phyloP scores from a whole-genome alignment of 352 stramenopile species.

The Globisporangium abappressorium region DNA sequence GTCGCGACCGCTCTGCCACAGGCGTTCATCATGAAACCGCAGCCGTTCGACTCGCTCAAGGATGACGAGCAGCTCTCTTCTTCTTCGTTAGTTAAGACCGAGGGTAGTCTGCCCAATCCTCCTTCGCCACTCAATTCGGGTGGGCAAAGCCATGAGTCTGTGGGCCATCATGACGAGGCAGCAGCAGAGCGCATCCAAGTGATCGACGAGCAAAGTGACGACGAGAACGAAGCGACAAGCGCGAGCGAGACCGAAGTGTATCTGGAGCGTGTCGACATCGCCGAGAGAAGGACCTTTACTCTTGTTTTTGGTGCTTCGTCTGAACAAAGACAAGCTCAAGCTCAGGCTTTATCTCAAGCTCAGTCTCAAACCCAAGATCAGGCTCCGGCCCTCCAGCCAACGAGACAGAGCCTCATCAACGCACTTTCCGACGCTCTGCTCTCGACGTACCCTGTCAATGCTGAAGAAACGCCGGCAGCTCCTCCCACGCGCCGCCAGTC shows the following conservation, averaged over 20 bases:
- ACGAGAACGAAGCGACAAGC: conserved; percentile 10
- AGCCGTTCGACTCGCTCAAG: conserved; percentile 11
- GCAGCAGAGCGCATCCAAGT: conserved; percentile 10
- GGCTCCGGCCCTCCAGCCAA: neutral
- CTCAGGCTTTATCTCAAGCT: neutral
- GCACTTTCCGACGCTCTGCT: conserved; percentile 15
- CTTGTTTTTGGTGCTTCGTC: neutral
- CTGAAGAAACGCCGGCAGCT: neutral
- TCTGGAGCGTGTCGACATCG: conserved; percentile 6
- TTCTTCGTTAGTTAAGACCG: neutral
- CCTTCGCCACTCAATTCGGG: neutral
- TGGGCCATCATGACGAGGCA: neutral
- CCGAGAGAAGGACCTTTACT: neutral
- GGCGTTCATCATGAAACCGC: conserved; percentile 33
- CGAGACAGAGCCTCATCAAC: conserved; percentile 15
- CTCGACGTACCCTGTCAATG: neutral
- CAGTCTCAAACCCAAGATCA: neutral
- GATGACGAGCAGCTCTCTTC: neutral
- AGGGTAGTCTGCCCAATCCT: neutral
- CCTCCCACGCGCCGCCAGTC: conserved; percentile 11
- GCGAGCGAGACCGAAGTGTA: conserved; percentile 16
- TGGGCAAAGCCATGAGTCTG: neutral
- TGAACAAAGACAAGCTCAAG: neutral
- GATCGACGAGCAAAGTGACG: conserved; percentile 18
- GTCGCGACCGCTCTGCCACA: conserved; percentile 18